Evolutionary conservation across 2,329 filamentous ascomycete species (phyloP), one percentile per base, ranked within the genome.

Genomic region (Apiospora saccharicola): DNA sequence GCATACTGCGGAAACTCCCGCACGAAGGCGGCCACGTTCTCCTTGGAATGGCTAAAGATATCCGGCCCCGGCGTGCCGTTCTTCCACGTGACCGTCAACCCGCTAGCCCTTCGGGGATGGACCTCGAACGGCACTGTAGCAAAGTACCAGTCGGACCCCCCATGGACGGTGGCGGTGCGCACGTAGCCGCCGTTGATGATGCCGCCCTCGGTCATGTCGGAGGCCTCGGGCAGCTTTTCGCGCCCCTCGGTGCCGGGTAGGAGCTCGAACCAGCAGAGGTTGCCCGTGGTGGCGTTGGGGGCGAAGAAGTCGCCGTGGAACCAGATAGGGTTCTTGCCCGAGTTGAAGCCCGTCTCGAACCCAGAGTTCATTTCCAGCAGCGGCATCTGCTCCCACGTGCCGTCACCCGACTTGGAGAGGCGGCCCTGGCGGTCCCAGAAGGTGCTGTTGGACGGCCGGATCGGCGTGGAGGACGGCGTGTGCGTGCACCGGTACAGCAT

Each of bases 311-410:
- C 57, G 57, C 57, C 57, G 57, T 41, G 34, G 22, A 64, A 37
- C 57, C 57, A 64, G 57, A 41, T 41, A 19, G 57, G 34, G 34
- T 64, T 41, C 7, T 19, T 19, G 34, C 57, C 57, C 34, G 57
- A 4, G 34, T 6, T 64, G 30, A 41, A n/a, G 34, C 57, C 34
- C 30, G 30, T 41, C 57, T 41, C 34, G 30, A 64, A 64, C 30
- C 34, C 30, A 19, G 8, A 3, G 16, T 61, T 19, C 4, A 13
- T 5, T 3, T 64, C 16, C 19, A 41, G 10, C 0, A 41, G 57
- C 19, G 57, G 57, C 57, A 64, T 64, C 57, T 64, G 57, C 34
- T 64, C 57, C 57, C 57, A 64, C 19, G 57, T 64, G 57, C 57
- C 34, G 57, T 64, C 57, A 3, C 47, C 49, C n/a, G 49, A 5